These are phyloP conservation scores for Phyllosticta capitalensis DNA, from an alignment of 2,329 filamentous ascomycete species.

Conservation along the genomic window DNA sequence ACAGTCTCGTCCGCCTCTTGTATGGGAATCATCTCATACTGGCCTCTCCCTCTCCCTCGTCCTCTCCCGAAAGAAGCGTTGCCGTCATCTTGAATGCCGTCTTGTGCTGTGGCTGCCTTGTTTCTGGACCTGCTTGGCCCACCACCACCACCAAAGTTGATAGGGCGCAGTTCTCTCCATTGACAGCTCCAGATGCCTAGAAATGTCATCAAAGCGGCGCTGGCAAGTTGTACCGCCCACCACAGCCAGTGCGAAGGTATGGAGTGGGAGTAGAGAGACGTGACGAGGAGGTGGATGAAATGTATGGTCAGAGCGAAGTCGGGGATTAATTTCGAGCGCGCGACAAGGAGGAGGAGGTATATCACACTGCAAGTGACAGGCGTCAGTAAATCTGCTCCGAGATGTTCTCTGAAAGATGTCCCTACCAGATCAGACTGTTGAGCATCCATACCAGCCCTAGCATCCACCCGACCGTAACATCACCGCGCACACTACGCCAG, in stretches of 20 bases:
- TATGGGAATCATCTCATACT: slow-evolving; percentile 41
- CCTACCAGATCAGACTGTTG: slow-evolving; percentile 55
- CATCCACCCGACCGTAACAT: slow-evolving; percentile 63
- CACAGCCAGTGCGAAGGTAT: slow-evolving; percentile 73
- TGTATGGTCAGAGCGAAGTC: slow-evolving; percentile 91
- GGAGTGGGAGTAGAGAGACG: slow-evolving; percentile 66
- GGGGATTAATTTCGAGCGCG: slow-evolving; percentile 84
- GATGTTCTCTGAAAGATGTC: slow-evolving; percentile 13
- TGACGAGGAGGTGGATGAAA: slow-evolving; percentile 68
- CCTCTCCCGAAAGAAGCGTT: slow-evolving; percentile 31
- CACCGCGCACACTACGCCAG: slow-evolving; percentile 55
- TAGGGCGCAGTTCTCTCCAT: slow-evolving; percentile 80
- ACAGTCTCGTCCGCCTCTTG: slow-evolving; percentile 27
- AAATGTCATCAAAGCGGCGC: slow-evolving; percentile 53
- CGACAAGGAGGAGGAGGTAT: slow-evolving; percentile 72
- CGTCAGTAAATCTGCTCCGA: neutral
- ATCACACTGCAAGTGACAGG: slow-evolving; percentile 58
- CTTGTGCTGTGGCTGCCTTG: slow-evolving; percentile 15
- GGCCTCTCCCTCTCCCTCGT: slow-evolving; percentile 32
- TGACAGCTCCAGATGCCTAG: slow-evolving; percentile 85
- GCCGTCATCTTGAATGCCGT: slow-evolving; percentile 21
- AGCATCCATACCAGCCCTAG: slow-evolving; percentile 58
- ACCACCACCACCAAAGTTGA: slow-evolving; percentile 64
- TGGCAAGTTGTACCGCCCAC: slow-evolving; percentile 64
- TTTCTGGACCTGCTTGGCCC: slow-evolving; percentile 14